These are phyloP conservation scores for Podospora comata DNA, from an alignment of 495 filamentous ascomycete genomes.

Conservation along the genomic window DNA sequence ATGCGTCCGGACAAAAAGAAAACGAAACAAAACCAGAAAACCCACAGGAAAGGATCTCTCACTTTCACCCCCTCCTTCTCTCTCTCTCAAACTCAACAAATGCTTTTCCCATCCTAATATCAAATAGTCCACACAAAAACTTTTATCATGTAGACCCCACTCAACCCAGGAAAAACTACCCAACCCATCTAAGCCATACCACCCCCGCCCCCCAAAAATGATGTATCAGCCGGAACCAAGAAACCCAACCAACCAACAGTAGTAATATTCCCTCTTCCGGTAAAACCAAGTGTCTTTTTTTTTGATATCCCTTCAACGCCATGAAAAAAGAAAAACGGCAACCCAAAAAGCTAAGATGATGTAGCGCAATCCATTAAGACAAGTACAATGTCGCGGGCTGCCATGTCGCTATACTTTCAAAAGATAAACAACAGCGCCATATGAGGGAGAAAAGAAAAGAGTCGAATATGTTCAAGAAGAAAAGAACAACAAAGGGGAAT, in stretches of 20 bases:
- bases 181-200: background rate
- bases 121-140: background rate
- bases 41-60: background rate
- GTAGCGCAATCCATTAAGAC: slow-evolving; percentile 20
- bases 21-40: background rate
- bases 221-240: background rate
- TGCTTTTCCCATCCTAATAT: background rate
- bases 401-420: background rate
- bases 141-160: background rate
- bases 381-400: slow-evolving; percentile 15
- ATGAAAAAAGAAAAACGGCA: background rate
- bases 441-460: background rate
- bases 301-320: background rate
- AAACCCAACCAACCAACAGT: background rate
- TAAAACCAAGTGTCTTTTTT: background rate
- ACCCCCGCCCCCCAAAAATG: background rate
- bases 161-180: background rate
- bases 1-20: background rate
- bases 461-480: background rate
- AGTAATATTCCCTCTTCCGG: background rate
- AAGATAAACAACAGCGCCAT: slow-evolving; percentile 3
- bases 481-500: slow-evolving; percentile 2
- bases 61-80: background rate
- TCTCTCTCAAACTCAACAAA: background rate
- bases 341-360: background rate